These are phyloP conservation scores for Aspergillus sclerotiicarbonarius DNA, from an alignment of 495 filamentous ascomycete genomes.

Conservation along the genomic window DNA sequence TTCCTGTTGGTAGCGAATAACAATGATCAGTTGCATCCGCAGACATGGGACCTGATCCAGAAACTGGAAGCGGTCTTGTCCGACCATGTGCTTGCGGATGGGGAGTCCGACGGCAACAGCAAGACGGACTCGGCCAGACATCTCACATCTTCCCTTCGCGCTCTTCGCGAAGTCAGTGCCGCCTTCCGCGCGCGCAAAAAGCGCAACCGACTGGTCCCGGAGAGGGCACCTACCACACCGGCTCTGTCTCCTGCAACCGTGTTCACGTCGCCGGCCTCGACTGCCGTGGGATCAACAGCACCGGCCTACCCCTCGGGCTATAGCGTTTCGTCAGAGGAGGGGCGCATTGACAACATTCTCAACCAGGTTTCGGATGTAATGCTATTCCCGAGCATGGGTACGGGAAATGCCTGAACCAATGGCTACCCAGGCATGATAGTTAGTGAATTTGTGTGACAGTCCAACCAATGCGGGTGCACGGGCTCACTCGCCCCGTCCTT, in stretches of 20 bases:
- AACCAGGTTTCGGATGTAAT: slow-evolving; percentile 42
- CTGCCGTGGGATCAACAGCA: slow-evolving; percentile 14
- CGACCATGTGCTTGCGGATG: slow-evolving; percentile 43
- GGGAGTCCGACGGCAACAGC: slow-evolving; percentile 25
- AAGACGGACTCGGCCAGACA: slow-evolving; percentile 43
- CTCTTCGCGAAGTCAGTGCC: slow-evolving; percentile 39
- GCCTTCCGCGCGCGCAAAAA: slow-evolving; percentile 30
- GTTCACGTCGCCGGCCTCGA: slow-evolving; percentile 29
- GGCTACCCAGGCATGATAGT: neutral
- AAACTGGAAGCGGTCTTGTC: slow-evolving; percentile 39
- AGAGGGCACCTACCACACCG: slow-evolving; percentile 2
- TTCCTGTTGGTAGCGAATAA: slow-evolving; percentile 46
- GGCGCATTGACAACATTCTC: slow-evolving; percentile 23
- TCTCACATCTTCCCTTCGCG: slow-evolving; percentile 39
- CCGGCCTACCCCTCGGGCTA: slow-evolving; percentile 17
- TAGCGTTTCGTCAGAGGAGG: slow-evolving; percentile 9
- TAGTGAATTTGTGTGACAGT: neutral
- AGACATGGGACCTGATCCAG: slow-evolving; percentile 39
- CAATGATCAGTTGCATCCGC: slow-evolving; percentile 30
- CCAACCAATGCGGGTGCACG: neutral
- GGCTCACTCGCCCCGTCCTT: neutral
- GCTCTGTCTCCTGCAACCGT: slow-evolving; percentile 19
- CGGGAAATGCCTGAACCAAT: slow-evolving; percentile 13
- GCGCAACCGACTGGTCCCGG: slow-evolving; percentile 4
- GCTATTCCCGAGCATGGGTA: slow-evolving; percentile 41